Evolutionary conservation across 108 stramenopile genomes (phyloP), one percentile per base, ranked within the genome.

Genomic region (Fragilaria radians): DNA sequence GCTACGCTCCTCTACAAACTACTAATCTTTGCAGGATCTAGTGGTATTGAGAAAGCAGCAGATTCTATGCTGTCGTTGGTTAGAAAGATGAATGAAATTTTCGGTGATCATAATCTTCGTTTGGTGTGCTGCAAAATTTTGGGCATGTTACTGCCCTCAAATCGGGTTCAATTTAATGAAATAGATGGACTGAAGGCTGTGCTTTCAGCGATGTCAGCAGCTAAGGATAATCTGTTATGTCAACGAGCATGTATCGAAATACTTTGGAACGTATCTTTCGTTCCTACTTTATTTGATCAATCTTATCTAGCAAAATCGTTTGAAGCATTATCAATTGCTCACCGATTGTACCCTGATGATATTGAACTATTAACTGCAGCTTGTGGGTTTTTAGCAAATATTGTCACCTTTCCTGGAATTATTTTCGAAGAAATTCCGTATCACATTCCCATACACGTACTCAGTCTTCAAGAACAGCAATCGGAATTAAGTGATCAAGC

Each of bases 351-450:
- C 32, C 28, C 57, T 19, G 52, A 52, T 34, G 58, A 48, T 28
- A 28, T 33, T 18, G 52, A 46, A 1, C 28, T 71, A 0, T 23
- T 31, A 11, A 21, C 17, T n/a, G 63, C 70, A 26, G 54, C 32
- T 26, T 71, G 70, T 52, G 63, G 63, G 7, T 65, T 56, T 30
- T 25, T 65, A 0, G 63, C 63, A 5, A 71, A 71, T 23, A 33
- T 65, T 26, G n/a, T 23, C n/a, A 22, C n/a, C 19, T 34, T 33
- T 24, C 1, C 55, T 11, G 18, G 25, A 22, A 26, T 52, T 26
- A 26, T 18, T n/a, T n/a, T 34, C 11, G 19, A n/a, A 23, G 55
- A 22, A 21, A 29, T 57, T 57, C 31, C 4, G 18, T n/a, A 33
- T 24, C 32, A 57, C 1, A 34, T 57, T 21, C 31, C 55, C n/a